Evolutionary conservation across 345 rosid genomes (phyloP).

Genomic region (Lepidium didymum): DNA sequence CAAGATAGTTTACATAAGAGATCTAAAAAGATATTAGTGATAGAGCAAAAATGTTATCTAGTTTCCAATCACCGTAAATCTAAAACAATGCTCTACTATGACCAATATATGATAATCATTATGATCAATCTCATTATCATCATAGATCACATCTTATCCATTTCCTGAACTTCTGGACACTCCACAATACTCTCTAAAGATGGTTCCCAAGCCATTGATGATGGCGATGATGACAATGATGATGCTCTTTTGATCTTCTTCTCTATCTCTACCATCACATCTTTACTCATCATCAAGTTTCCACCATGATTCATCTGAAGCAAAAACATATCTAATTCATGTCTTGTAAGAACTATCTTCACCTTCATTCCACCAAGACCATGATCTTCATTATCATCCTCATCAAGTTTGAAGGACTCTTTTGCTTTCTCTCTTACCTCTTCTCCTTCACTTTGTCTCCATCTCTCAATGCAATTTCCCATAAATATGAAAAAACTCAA

Average conservation of each 20-base stretch:
- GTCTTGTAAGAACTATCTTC: conserved; percentile 68
- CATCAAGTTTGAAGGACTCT: conserved; percentile 3
- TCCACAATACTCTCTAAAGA: conserved; percentile 59
- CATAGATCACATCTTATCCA: conserved; percentile 9
- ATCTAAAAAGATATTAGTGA: background rate
- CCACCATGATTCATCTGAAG: conserved; percentile 25
- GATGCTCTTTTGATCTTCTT: conserved; percentile 18
- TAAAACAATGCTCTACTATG: background rate
- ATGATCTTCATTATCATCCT: conserved; percentile 1
- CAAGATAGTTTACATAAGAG: no score
- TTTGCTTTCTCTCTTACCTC: background rate
- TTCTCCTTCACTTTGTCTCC: conserved; percentile 12
- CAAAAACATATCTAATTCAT: conserved; percentile 62
- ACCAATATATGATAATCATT: background rate
- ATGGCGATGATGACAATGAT: background rate
- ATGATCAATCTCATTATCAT: background rate
- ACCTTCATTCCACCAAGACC: conserved; percentile 44
- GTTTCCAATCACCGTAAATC: background rate
- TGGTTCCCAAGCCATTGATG: conserved; percentile 50
- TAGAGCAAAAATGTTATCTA: conserved; percentile 2
- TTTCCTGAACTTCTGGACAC: conserved; percentile 35
- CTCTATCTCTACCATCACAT: conserved; percentile 34
- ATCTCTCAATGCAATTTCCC: conserved; percentile 27
- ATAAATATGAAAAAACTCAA: conserved; percentile 11
- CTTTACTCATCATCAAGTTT: conserved; percentile 25